These are phyloP conservation scores for Polysphondylium violaceum DNA, from an alignment of 78 protist species.

Conservation along the genomic window DNA sequence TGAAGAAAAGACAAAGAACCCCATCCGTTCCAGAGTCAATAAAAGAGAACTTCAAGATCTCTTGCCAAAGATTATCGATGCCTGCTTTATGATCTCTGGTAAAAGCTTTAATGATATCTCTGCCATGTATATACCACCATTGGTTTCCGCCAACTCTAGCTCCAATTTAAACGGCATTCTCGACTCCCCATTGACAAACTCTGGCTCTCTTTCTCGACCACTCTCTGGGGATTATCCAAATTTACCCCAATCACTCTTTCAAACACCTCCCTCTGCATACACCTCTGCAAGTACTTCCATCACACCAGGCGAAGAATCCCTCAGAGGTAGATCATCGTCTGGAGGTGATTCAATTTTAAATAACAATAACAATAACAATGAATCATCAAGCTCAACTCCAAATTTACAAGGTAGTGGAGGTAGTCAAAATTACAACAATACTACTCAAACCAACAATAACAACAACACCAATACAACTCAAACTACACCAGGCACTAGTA, in stretches of 20 bases:
- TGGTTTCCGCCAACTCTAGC: background rate
- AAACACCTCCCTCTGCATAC: slow-evolving; percentile 52
- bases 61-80: slow-evolving; percentile 70
- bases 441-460: no score
- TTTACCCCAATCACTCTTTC: slow-evolving; percentile 25
- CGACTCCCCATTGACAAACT: background rate
- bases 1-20: slow-evolving; percentile 49
- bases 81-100: slow-evolving; percentile 76
- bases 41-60: slow-evolving; percentile 78
- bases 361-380: no score
- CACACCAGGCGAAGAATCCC: background rate
- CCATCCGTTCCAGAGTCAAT: slow-evolving; percentile 1
- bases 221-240: slow-evolving; percentile 9
- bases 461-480: no score
- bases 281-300: slow-evolving; percentile 26
- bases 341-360: slow-evolving; percentile 47
- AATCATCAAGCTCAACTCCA: slow-evolving; percentile 17
- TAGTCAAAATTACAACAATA: background rate
- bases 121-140: slow-evolving; percentile 57
- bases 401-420: no score
- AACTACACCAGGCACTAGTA: background rate
- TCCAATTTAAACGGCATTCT: background rate
- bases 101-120: slow-evolving; percentile 72
- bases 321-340: slow-evolving; percentile 4
- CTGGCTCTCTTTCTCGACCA: background rate